A percentile compares a stretch with the other conserved stretches of the same genome.
These are phyloP conservation scores for Lablab purpureus DNA, from an alignment of 306 rosid species.

Conservation along the genomic window DNA sequence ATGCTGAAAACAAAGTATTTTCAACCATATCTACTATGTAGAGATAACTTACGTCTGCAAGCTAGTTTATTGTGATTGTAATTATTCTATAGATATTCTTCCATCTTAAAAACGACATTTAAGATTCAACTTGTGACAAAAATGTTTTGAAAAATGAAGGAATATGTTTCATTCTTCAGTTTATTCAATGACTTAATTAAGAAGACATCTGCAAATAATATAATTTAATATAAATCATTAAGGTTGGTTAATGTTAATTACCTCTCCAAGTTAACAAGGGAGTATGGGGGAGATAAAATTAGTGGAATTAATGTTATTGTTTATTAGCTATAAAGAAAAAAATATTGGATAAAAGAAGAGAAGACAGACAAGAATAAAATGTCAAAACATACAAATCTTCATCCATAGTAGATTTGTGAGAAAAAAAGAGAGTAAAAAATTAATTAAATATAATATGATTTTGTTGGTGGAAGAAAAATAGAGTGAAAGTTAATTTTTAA, in stretches of 20 bases:
- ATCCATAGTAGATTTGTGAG: neutral
- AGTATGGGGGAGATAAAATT: neutral
- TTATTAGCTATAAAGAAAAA: neutral
- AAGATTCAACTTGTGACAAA: conserved; percentile 43
- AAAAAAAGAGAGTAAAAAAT: neutral
- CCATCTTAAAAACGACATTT: conserved; percentile 42
- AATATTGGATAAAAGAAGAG: neutral
- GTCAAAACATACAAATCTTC: neutral
- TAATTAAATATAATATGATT: no score
- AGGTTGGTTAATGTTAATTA: conserved; percentile 10
- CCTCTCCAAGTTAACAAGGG: conserved; percentile 44
- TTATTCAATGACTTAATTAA: conserved; percentile 40
- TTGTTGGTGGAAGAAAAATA: no score
- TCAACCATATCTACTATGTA: conserved; percentile 21
- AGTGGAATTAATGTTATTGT: neutral
- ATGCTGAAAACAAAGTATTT: conserved; percentile 21
- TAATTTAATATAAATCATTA: conserved; percentile 42
- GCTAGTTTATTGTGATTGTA: conserved; percentile 38
- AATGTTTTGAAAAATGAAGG: conserved; percentile 17
- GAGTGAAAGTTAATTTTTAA: no score
- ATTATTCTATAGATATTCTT: conserved; percentile 42
- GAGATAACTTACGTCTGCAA: conserved; percentile 50
- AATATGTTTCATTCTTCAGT: conserved; percentile 15
- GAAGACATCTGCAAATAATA: conserved; percentile 33
- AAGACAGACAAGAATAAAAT: neutral